A percentile compares a stretch with the other conserved stretches of the same genome.
Evolutionary conservation across 257 asterid genomes (phyloP).

Genomic region (Salvia splendens): DNA sequence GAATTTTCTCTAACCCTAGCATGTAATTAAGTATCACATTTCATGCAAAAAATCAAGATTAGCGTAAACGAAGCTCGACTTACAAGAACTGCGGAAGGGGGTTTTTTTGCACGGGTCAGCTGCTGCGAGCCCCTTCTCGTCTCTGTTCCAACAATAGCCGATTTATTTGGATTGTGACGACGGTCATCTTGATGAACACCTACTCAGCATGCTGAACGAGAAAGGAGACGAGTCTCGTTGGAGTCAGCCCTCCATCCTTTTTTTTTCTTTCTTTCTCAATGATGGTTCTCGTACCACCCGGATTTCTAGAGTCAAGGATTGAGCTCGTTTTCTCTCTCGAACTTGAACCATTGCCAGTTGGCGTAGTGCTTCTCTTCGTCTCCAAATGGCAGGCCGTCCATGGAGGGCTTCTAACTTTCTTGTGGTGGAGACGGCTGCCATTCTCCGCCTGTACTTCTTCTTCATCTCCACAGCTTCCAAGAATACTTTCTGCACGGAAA

Average conservation of each 20-base stretch:
- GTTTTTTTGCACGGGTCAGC: neutral
- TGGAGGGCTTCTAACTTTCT: constrained; percentile 53
- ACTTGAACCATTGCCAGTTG: constrained; percentile 90
- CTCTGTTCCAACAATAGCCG: neutral
- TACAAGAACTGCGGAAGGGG: constrained; percentile 5
- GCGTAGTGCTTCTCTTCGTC: constrained; percentile 71
- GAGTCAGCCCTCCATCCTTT: neutral
- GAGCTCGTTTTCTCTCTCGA: constrained; percentile 47
- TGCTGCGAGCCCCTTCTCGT: neutral
- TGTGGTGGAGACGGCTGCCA: constrained; percentile 40
- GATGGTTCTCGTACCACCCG: constrained; percentile 1
- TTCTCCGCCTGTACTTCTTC: constrained; percentile 66
- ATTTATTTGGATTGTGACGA: constrained; percentile 6
- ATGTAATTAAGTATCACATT: neutral
- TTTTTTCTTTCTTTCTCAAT: too few species aligned
- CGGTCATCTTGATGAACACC: neutral
- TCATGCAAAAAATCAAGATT: neutral
- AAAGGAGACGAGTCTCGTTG: constrained; percentile 12
- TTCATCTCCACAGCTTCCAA: constrained; percentile 87
- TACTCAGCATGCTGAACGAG: neutral
- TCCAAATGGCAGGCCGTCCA: constrained; percentile 60
- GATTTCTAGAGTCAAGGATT: constrained; percentile 28
- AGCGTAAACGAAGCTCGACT: constrained; percentile 14
- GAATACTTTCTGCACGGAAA: constrained; percentile 64
- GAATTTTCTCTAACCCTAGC: too few species aligned